Base-by-base conservation (phyloP, 495 filamentous ascomycete species). In the Xylona heveae region DNA sequence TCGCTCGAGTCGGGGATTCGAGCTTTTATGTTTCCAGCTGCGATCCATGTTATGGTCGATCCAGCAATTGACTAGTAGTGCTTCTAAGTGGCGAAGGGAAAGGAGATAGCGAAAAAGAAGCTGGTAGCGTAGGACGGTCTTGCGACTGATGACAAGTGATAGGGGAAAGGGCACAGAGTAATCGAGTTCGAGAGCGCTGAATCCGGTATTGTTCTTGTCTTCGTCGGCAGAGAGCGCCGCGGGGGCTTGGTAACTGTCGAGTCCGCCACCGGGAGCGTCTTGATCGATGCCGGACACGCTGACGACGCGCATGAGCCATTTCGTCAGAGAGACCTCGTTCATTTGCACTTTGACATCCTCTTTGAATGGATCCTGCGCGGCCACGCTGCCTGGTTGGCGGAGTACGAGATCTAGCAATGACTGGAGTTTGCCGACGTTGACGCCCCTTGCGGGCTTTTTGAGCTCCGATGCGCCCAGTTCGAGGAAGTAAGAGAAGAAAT, bases 401-500 rank as follows among this genome's bases (percentile, higher is more conserved):
- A 97, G 66, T 0, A 93, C 85, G 12, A 97, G 64, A 50, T 97
- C 88, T 4, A 97, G 69, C 5, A 97, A 62, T 3, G 82, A 92
- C 47, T 97, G 88, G 1, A 97, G 60, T 44, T 95, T 95, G 43
- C 71, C 68, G 22, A 78, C 76, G 43, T 97, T 97, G 47, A 95
- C 83, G 23, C 61, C 61, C 42, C 80, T 78, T 12, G 77, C 79
- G 0, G 77, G 76, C 46, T 94, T 94, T 42, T 74, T 70, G 18
- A 97, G 61, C 48, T 97, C 88, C 0, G 81, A 84, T 13, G 73
- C 55, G 28, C 76, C 70, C 0, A 97, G 71, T 42, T 97, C 88
- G 30, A 95, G 70, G 53, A 97, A 97, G 49, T 93, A 90, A 8
- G 81, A 76, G 54, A 97, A 97, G 52, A 92, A 97, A 46, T 97